phyloP scores from a whole-genome alignment of 2,329 filamentous ascomycete species.

The Cucurbitaria berberidis region DNA sequence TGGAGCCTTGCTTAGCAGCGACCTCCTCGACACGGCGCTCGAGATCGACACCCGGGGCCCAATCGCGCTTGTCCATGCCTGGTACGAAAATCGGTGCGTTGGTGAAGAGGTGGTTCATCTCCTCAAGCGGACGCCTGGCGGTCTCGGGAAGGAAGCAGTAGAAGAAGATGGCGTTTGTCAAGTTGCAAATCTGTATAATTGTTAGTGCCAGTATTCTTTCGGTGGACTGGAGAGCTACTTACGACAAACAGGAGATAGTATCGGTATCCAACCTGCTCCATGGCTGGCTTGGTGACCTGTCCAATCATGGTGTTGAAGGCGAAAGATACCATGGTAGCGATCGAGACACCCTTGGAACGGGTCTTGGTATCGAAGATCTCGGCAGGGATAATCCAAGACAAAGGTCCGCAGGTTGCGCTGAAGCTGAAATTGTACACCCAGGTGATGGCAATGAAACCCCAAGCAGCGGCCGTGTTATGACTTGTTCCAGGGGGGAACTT shows the following conservation, averaged over 20 bases:
- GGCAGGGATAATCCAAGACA: constrained; percentile 69
- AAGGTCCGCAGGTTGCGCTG: constrained; percentile 71
- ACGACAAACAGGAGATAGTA: constrained; percentile 67
- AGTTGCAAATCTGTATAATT: constrained; percentile 63
- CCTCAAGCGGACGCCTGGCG: constrained; percentile 67
- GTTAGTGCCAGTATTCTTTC: background rate
- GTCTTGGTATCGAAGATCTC: constrained; percentile 82
- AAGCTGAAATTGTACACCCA: constrained; percentile 85
- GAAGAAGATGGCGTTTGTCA: constrained; percentile 72
- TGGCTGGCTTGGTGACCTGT: constrained; percentile 68
- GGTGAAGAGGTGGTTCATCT: constrained; percentile 72
- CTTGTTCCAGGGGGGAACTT: constrained; percentile 65
- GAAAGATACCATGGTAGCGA: constrained; percentile 75
- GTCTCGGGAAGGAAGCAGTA: constrained; percentile 72
- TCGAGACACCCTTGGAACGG: constrained; percentile 74
- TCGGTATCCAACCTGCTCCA: constrained; percentile 60
- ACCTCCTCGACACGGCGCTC: constrained; percentile 65
- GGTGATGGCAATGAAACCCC: constrained; percentile 78
- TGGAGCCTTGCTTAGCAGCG: constrained; percentile 56
- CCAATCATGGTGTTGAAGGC: constrained; percentile 81
- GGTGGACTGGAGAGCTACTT: constrained; percentile 28
- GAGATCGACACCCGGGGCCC: constrained; percentile 60
- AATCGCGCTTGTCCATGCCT: constrained; percentile 61
- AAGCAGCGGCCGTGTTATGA: constrained; percentile 63
- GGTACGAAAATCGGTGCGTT: constrained; percentile 69